Evolutionary conservation across 768 basidiomycete genomes (phyloP).

Genomic region (Pleurotus citrinopileatus): DNA sequence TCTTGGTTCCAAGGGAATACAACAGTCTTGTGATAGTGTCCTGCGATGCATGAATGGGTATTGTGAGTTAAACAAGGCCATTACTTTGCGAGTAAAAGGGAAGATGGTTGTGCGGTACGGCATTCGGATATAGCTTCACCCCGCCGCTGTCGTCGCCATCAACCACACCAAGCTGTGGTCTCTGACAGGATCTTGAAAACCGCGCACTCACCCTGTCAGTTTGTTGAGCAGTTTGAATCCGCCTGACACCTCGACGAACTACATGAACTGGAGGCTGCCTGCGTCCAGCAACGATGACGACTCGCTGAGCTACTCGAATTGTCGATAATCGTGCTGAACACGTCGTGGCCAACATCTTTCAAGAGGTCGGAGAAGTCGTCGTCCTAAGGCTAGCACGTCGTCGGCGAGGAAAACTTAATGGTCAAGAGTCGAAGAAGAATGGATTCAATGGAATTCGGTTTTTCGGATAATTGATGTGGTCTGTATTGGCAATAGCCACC

Average conservation of each 20-base stretch:
- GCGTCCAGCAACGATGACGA: constrained; percentile 29
- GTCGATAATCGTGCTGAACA: not conserved
- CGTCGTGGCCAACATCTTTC: constrained; percentile 6
- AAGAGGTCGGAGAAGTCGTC: not conserved
- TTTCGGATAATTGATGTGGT: not conserved
- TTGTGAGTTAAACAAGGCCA: too few species aligned
- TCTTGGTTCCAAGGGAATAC: constrained; percentile 95
- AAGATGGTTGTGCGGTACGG: too few species aligned
- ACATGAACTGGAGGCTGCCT: constrained; percentile 31
- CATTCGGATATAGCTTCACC: too few species aligned
- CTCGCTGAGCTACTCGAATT: constrained; percentile 28
- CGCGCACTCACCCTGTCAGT: constrained; percentile 62
- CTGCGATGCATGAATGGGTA: constrained; percentile 34
- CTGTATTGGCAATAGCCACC: not conserved
- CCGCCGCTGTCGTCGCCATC: not conserved
- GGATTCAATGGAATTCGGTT: too few species aligned
- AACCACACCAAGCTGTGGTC: not conserved
- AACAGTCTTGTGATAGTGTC: constrained; percentile 96
- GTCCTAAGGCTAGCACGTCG: not conserved
- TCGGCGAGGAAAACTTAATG: not conserved
- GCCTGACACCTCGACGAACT: constrained; percentile 38
- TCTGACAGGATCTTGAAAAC: not conserved
- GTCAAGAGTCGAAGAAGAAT: not conserved
- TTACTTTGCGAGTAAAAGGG: too few species aligned
- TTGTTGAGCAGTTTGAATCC: constrained; percentile 63